Evolutionary conservation across 2,329 filamentous ascomycete species (phyloP).

Genomic region (Geosmithia morbida): DNA sequence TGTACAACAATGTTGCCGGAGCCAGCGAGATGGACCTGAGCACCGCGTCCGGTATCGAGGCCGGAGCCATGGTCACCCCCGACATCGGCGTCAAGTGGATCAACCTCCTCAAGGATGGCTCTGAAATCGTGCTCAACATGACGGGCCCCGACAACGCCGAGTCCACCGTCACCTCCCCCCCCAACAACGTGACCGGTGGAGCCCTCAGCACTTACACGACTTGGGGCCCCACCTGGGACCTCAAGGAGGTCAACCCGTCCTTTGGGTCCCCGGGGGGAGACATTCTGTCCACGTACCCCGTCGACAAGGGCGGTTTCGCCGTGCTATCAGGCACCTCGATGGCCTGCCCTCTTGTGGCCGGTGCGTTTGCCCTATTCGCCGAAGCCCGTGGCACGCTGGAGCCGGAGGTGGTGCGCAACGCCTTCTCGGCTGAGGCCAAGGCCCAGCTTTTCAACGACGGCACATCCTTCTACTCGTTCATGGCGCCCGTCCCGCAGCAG

Average conservation of each 20-base stretch:
- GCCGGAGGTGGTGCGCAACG: slow-evolving; percentile 31
- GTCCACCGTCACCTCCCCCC: slow-evolving; percentile 14
- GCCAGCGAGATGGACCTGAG: slow-evolving; percentile 10
- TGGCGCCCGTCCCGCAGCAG: slow-evolving; percentile 44
- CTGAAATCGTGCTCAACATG: slow-evolving; percentile 28
- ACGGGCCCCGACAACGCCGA: slow-evolving; percentile 20
- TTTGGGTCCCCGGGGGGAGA: slow-evolving; percentile 39
- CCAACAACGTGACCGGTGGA: slow-evolving; percentile 32
- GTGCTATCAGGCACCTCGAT: slow-evolving; percentile 45
- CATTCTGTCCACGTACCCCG: slow-evolving; percentile 43
- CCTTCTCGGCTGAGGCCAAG: slow-evolving; percentile 33
- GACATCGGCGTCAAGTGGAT: slow-evolving; percentile 29
- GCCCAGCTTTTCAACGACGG: slow-evolving; percentile 34
- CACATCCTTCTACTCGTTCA: slow-evolving; percentile 15
- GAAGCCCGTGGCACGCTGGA: slow-evolving; percentile 35
- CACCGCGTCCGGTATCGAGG: slow-evolving; percentile 17
- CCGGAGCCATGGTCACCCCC: slow-evolving; percentile 24
- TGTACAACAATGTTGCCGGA: slow-evolving; percentile 37
- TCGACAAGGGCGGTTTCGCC: slow-evolving; percentile 29
- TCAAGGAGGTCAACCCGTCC: slow-evolving; percentile 40
- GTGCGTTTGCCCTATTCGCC: slow-evolving; percentile 36
- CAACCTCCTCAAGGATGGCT: slow-evolving; percentile 23
- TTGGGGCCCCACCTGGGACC: slow-evolving; percentile 48
- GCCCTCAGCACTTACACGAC: slow-evolving; percentile 36
- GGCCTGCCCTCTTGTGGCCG: slow-evolving; percentile 41